Base-by-base conservation (phyloP, 1,139 yeast genomes). In the Sugiyamaella castrensis region DNA sequence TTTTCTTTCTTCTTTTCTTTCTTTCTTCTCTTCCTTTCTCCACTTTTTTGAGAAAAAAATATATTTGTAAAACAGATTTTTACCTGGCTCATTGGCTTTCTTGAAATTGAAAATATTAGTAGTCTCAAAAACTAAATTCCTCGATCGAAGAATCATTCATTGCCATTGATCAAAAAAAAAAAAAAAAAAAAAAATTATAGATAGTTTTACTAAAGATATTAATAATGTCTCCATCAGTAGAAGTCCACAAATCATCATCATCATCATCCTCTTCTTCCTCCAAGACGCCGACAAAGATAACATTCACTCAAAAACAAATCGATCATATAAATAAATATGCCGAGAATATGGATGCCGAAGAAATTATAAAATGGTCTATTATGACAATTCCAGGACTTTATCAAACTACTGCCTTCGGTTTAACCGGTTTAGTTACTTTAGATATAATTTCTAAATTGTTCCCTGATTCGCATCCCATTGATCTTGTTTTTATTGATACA, bases 401-500 rank as follows among this genome's bases (percentile, higher is more conserved):
- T 64, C 98, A 92, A 67, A 89, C 96, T 2, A 88, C 98, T 0
- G 98, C 98, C 1, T 88, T 91, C 69, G 98, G 98, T 0, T 75
- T 92, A 37, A 87, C 96, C 0, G 98, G 98, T 0, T 71, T 91
- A 52, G 96, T 85, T 24, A 89, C 92, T 11, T 73, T 87, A 32
- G 97, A 91, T 65, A 85, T 91, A 77, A 71, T 91, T 37, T 75
- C 86, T n/a, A 81, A 81, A 62, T 59, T 83, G 46, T 56, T 60
- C 39, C 60, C 59, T 8, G 53, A 56, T 29, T 50, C 63, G 11
- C 74, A 76, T 57, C 75, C 82, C 0, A 75, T 87, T 9, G 95
- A 89, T 51, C 73, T 91, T 51, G 84, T 92, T 4, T 92, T 91
- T 63, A 74, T 91, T 41, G 98, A 92, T 65, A 92, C 98, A 0